These are phyloP conservation scores for Globisporangium cylindrosporum DNA, from an alignment of 352 stramenopile genomes.

Conservation along the genomic window DNA sequence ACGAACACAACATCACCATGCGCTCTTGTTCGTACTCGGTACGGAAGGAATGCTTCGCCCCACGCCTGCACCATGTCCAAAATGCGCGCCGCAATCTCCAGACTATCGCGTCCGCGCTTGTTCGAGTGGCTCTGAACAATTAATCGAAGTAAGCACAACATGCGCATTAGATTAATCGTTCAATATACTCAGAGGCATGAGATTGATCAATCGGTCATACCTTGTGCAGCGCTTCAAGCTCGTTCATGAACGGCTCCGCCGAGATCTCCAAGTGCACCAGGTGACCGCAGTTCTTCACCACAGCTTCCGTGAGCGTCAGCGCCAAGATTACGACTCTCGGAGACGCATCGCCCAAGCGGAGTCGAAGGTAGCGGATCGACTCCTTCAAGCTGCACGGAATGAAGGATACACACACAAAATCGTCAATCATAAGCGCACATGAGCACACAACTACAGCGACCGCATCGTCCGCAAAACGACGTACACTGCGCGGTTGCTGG, in stretches of 20 bases:
- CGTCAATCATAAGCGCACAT: not conserved
- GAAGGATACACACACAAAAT: not conserved
- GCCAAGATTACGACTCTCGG: conserved; percentile 59
- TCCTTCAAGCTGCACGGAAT: conserved; percentile 51
- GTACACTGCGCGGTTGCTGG: conserved; percentile 60
- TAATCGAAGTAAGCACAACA: not conserved
- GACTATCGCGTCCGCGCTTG: conserved; percentile 65
- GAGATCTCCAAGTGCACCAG: conserved; percentile 71
- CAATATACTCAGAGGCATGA: not conserved
- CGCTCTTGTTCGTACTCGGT: conserved; percentile 24
- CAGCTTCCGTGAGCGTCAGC: conserved; percentile 61
- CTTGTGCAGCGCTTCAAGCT: conserved; percentile 73
- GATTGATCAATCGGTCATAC: conserved; percentile 15
- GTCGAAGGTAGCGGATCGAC: conserved; percentile 63
- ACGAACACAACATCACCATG: not conserved
- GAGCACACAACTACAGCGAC: not conserved
- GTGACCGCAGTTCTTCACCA: conserved; percentile 77
- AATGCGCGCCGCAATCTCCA: conserved; percentile 68
- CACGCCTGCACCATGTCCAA: conserved; percentile 77
- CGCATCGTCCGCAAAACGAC: conserved; percentile 1
- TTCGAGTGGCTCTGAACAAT: conserved; percentile 43
- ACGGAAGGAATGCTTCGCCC: conserved; percentile 79
- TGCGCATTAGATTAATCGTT: not conserved
- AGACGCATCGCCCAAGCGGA: conserved; percentile 65
- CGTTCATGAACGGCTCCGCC: conserved; percentile 63